Conservation (phyloP, 2,329 filamentous ascomycete species). For the Calonectria pseudoturangicola region DNA sequence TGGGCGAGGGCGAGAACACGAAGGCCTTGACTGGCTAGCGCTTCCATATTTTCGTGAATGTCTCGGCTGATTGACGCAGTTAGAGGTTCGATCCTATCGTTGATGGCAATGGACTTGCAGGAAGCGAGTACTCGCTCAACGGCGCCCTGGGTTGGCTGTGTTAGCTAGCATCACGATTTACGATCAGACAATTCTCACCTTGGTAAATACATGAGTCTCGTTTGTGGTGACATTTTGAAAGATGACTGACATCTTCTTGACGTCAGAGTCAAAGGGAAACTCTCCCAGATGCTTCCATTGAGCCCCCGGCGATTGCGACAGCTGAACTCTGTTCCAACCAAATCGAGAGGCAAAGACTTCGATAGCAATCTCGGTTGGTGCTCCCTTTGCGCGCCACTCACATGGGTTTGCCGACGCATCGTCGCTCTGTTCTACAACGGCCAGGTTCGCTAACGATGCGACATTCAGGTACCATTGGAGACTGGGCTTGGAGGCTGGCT, state of each 20-base stretch:
- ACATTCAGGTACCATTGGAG: slow-evolving; percentile 77
- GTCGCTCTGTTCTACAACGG: slow-evolving; percentile 65
- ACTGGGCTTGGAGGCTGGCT: slow-evolving; percentile 64
- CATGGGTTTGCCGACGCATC: slow-evolving; percentile 67
- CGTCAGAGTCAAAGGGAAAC: slow-evolving; percentile 83
- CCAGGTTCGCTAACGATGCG: slow-evolving; percentile 79
- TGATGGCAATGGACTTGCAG: slow-evolving; percentile 70
- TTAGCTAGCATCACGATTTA: neutral
- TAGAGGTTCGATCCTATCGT: slow-evolving; percentile 59
- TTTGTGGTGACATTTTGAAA: slow-evolving; percentile 67
- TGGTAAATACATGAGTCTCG: slow-evolving; percentile 73
- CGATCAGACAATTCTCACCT: slow-evolving; percentile 59
- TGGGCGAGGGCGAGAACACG: slow-evolving; percentile 78
- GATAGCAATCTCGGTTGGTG: slow-evolving; percentile 81
- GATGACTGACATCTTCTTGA: slow-evolving; percentile 86
- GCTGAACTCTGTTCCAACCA: slow-evolving; percentile 73
- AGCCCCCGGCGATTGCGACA: slow-evolving; percentile 68
- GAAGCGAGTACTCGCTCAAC: slow-evolving; percentile 79
- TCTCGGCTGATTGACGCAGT: slow-evolving; percentile 65
- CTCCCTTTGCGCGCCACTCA: slow-evolving; percentile 78
- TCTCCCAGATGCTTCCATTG: slow-evolving; percentile 77
- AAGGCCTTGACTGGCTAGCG: slow-evolving; percentile 76
- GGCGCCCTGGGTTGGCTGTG: slow-evolving; percentile 67
- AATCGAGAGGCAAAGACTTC: slow-evolving; percentile 84
- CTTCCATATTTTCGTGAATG: slow-evolving; percentile 80